Evolutionary conservation across 176 grass and related monocot species (phyloP).

Genomic region (Carex scoparia): DNA sequence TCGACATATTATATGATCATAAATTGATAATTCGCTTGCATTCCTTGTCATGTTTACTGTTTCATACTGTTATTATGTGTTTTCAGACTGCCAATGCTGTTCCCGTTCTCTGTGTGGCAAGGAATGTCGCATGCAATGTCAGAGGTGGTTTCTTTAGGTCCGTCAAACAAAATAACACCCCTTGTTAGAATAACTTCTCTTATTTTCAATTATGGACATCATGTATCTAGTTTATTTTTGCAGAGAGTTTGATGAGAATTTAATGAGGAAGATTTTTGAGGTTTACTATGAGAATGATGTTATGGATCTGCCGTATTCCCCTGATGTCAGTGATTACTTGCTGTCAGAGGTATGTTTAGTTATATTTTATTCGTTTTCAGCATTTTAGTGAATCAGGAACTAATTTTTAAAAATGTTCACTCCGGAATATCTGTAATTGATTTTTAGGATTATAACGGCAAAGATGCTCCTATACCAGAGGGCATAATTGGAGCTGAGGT

Average conservation of each 20-base stretch:
- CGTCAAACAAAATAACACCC: not conserved
- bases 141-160: constrained; percentile 98
- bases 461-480: constrained; percentile 67
- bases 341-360: constrained; percentile 46
- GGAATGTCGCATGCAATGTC: constrained; percentile 98
- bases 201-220: not conserved
- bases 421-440: not conserved
- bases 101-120: constrained; percentile 93
- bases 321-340: constrained; percentile 89
- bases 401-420: not conserved
- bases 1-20: not conserved
- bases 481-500: constrained; percentile 79
- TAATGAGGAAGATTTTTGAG: constrained; percentile 74
- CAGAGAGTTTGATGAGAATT: constrained; percentile 92
- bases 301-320: constrained; percentile 78
- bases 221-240: not conserved
- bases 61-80: constrained; percentile 8
- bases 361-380: not conserved
- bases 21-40: not conserved
- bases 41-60: constrained; percentile 13
- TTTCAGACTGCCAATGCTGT: constrained; percentile 77
- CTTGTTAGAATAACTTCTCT: not conserved
- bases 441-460: constrained; percentile 35
- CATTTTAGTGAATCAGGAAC: not conserved
- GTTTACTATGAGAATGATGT: constrained; percentile 80